Base-by-base conservation (phyloP, 495 filamentous ascomycete species). In the Talaromyces liani region DNA sequence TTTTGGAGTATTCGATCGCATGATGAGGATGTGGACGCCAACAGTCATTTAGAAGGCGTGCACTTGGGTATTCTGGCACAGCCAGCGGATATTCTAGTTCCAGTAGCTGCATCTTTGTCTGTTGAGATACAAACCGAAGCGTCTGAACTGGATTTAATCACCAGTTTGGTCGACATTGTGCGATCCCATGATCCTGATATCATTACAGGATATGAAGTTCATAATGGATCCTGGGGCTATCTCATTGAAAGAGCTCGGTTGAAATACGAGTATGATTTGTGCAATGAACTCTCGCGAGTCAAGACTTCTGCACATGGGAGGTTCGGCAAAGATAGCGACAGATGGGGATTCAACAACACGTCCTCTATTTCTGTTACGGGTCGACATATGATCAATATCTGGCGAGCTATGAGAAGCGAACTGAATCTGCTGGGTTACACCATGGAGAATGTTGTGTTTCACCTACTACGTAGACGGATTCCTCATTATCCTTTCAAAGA, bases 391-490 rank as follows among this genome's bases (percentile, higher is more conserved):
- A 92, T 98, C 74, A 98, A 98, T 66, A 90, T 98, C 58, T 98
- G 95, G 94, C 85, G 94, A 60, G 92, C 93, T 0, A 97, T 98
- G 92, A 85, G 88, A 58, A 84, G 89, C 63, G 94, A 98, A 75
- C 73, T 98, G 33, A 95, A 90, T 65, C 75, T 98, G 53, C 78
- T 96, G 54, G 92, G 97, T 68, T 98, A 98, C 70, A 94, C 89
- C 0, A 91, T 97, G 88, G 94, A 98, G 73, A 98, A 97, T 70
- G 91, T 98, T 34, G 93, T 86, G 0, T 97, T 94, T 74, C 95
- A 98, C 77, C 75, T 97, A 8, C 77, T 97, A 18, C 92, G 96
- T 70, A 85, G 87, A n/a, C 87, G 94, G 24, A 90, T 97, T 29
- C 95, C 95, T 20, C 92, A 97, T 70, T 97, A 95, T 70, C 77